Conservation (phyloP, 2,329 filamentous ascomycete species). For the Phialophora verrucosa region DNA sequence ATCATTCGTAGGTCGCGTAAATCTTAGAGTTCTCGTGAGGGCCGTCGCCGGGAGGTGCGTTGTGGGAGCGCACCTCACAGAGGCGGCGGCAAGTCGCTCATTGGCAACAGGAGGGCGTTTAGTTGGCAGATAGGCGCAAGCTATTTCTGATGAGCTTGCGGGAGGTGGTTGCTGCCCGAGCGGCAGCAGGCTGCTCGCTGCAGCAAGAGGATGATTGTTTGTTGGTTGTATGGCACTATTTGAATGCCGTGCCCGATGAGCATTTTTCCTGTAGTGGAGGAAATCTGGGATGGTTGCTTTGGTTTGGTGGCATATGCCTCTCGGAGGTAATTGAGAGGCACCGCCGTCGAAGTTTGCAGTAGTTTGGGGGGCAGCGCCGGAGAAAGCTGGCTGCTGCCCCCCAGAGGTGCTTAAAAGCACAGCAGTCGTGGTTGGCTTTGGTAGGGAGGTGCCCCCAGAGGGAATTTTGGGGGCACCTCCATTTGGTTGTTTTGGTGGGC, state of each 20-base stretch:
- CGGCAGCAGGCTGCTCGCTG: neutral
- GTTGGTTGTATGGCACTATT: neutral
- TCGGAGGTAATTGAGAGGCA: neutral
- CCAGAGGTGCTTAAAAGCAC: neutral
- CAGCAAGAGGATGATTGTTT: neutral
- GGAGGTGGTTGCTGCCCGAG: neutral
- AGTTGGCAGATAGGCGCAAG: neutral
- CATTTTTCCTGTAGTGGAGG: neutral
- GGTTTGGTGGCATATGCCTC: neutral
- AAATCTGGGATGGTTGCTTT: neutral
- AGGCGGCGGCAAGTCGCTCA: neutral
- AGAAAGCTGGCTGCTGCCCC: neutral
- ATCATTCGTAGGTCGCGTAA: neutral
- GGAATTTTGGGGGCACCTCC: neutral
- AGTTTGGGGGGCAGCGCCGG: neutral
- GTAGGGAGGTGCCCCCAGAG: neutral
- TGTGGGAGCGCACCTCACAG: neutral
- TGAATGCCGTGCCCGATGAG: neutral
- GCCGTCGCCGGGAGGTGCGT: neutral
- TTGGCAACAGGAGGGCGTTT: neutral
- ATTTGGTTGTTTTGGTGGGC: neutral
- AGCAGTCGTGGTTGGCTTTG: neutral
- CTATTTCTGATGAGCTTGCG: neutral
- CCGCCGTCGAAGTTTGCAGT: neutral
- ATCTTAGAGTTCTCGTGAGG: neutral